Percentiles rank a stretch among this genome's conserved stretches.
These are phyloP conservation scores for Rubus parviflorus DNA, from an alignment of 306 rosid species.

Conservation along the genomic window DNA sequence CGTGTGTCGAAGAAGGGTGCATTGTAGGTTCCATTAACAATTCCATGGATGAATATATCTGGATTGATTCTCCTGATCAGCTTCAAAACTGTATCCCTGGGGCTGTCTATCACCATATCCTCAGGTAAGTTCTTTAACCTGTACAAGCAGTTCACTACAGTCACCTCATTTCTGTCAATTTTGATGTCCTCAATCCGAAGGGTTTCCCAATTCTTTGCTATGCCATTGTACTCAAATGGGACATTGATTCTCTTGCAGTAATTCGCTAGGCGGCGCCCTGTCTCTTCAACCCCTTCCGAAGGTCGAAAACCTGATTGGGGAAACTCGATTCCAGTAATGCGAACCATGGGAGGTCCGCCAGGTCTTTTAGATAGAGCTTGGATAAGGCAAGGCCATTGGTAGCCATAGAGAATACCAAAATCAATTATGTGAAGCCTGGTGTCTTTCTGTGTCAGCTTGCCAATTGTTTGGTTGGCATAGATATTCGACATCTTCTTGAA, in stretches of 20 bases:
- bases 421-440: slow-evolving; percentile 59
- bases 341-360: slow-evolving; percentile 58
- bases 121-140: slow-evolving; percentile 65
- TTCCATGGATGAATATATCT: slow-evolving; percentile 67
- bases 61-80: slow-evolving; percentile 69
- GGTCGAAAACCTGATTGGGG: slow-evolving; percentile 83
- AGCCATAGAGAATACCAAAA: slow-evolving; percentile 76
- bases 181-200: slow-evolving; percentile 52
- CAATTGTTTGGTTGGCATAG: slow-evolving; percentile 42
- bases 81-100: slow-evolving; percentile 68
- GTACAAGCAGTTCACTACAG: slow-evolving; percentile 59
- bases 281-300: slow-evolving; percentile 60
- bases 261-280: slow-evolving; percentile 53
- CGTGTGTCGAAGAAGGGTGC: slow-evolving; percentile 79
- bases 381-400: slow-evolving; percentile 82
- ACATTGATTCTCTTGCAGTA: slow-evolving; percentile 58
- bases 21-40: slow-evolving; percentile 66
- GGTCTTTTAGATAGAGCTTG: slow-evolving; percentile 43
- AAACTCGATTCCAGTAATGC: slow-evolving; percentile 67
- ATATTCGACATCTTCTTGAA: slow-evolving; percentile 56
- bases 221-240: slow-evolving; percentile 48
- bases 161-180: slow-evolving; percentile 46
- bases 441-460: slow-evolving; percentile 38
- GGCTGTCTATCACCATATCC: slow-evolving; percentile 50
- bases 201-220: slow-evolving; percentile 79